These are phyloP conservation scores for Quillaja saponaria DNA, from an alignment of 306 rosid genomes.

Conservation along the genomic window DNA sequence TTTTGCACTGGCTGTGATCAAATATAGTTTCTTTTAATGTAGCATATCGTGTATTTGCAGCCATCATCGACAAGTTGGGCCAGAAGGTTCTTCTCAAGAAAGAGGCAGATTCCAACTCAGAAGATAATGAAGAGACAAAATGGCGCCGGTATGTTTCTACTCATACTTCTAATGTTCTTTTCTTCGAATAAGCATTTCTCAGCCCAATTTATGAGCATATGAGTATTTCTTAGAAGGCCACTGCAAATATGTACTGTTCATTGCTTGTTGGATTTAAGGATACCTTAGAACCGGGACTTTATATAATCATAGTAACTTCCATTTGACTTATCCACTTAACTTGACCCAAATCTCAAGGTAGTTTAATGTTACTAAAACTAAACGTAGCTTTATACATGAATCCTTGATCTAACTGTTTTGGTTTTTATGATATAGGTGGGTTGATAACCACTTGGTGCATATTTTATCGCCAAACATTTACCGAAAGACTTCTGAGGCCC, in stretches of 20 bases:
- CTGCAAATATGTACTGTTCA: no score
- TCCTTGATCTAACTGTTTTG: slow-evolving; percentile 28
- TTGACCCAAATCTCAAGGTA: no score
- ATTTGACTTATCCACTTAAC: no score
- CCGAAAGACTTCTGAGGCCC: slow-evolving; percentile 87
- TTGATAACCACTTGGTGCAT: slow-evolving; percentile 89
- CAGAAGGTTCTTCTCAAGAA: slow-evolving; percentile 48
- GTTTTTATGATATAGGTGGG: slow-evolving; percentile 66
- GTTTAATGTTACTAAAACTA: no score
- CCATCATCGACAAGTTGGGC: slow-evolving; percentile 68
- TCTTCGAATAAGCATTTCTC: slow-evolving; percentile 18
- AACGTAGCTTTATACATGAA: background rate
- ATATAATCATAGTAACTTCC: no score
- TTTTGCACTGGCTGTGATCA: slow-evolving; percentile 8
- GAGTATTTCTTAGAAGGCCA: no score
- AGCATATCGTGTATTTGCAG: slow-evolving; percentile 42
- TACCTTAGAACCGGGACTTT: no score
- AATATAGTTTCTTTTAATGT: slow-evolving; percentile 9
- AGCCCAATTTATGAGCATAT: no score
- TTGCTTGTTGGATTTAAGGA: no score
- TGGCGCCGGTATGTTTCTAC: slow-evolving; percentile 73
- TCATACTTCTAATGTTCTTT: slow-evolving; percentile 16
- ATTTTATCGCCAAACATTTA: slow-evolving; percentile 87
- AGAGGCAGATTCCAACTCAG: slow-evolving; percentile 36
- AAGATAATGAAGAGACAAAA: slow-evolving; percentile 79